These are phyloP conservation scores for Tricholomella constricta DNA, from an alignment of 768 basidiomycete genomes.

Conservation along the genomic window DNA sequence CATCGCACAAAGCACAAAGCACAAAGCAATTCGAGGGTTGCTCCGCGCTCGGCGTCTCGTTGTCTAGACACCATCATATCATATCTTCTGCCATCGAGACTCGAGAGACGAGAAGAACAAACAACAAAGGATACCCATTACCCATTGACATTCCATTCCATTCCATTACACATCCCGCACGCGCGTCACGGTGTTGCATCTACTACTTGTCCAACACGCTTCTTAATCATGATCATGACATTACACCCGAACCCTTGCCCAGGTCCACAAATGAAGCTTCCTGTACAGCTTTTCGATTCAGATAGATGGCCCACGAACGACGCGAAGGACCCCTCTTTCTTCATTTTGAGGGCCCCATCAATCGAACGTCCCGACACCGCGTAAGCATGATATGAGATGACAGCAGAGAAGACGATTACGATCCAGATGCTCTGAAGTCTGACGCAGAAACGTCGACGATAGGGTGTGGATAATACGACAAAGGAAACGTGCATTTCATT, in stretches of 20 bases:
- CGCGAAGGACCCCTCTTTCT: constrained; percentile 5
- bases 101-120: not conserved
- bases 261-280: not conserved
- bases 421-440: no score
- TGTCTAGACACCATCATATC: no score
- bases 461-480: not conserved
- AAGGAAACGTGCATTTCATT: constrained; percentile 3
- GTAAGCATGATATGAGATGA: not conserved
- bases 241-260: not conserved
- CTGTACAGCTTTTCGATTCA: constrained; percentile 11
- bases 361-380: not conserved
- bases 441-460: not conserved
- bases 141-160: no score
- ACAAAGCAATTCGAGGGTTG: not conserved
- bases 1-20: no score
- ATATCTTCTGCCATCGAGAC: no score
- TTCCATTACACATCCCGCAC: no score
- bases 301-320: no score
- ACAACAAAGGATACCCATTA: not conserved
- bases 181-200: no score
- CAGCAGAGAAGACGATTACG: not conserved
- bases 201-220: no score
- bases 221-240: not conserved
- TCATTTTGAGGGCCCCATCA: not conserved
- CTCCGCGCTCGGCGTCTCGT: not conserved